These are phyloP conservation scores for Dalechampia spathulata DNA, from an alignment of 441 rosid species.

Conservation along the genomic window DNA sequence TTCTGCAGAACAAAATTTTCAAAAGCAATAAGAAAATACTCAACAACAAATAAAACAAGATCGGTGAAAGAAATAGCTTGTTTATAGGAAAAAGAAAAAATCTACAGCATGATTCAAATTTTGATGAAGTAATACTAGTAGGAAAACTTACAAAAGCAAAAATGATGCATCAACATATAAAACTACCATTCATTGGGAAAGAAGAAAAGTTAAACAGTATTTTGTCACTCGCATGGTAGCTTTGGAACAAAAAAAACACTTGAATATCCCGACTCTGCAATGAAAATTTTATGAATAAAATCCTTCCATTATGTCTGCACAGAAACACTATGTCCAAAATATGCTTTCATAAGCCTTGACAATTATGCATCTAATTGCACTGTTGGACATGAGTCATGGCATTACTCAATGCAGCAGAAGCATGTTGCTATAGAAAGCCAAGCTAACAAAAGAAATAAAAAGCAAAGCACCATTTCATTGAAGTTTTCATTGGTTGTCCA, in stretches of 20 bases:
- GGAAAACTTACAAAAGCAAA: background rate
- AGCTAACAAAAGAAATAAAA: too few relatives aligned
- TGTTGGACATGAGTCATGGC: background rate
- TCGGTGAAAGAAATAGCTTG: background rate
- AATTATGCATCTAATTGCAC: background rate
- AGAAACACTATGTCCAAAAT: background rate
- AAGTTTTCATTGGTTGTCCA: too few relatives aligned
- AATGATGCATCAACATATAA: background rate
- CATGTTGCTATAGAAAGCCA: too few relatives aligned
- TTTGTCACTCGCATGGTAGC: background rate
- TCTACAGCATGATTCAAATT: background rate
- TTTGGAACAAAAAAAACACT: too few relatives aligned
- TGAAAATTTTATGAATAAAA: too few relatives aligned
- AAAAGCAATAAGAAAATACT: conserved; percentile 8
- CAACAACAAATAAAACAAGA: conserved; percentile 3
- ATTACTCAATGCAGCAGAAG: too few relatives aligned
- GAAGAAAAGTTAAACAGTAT: background rate
- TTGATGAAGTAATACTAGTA: background rate
- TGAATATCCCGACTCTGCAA: too few relatives aligned
- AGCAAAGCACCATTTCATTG: too few relatives aligned
- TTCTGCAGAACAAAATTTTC: conserved; percentile 37
- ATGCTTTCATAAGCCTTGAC: too few relatives aligned
- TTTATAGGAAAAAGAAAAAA: background rate
- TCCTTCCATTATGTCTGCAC: too few relatives aligned
- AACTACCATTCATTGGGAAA: background rate